Percentiles rank a stretch among this genome's conserved stretches.
phyloP scores from a whole-genome alignment of 305 asterid species.

The Euphrasia arctica region DNA sequence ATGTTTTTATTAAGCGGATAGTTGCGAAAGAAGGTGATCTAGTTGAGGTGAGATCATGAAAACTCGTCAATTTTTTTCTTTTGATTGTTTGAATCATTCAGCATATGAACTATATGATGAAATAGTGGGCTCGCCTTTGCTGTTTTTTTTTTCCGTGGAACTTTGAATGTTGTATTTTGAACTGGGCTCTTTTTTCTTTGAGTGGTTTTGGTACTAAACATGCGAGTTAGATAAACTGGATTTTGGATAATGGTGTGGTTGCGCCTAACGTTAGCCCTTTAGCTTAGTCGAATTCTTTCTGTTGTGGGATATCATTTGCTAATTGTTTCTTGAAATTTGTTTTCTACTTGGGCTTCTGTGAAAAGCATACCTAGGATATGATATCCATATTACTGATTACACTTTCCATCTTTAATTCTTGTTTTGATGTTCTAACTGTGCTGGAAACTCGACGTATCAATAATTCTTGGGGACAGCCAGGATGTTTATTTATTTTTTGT shows the following conservation, averaged over 20 bases:
- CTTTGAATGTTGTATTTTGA: not conserved
- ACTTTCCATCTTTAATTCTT: no score
- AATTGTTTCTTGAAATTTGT: no score
- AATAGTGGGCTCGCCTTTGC: not conserved
- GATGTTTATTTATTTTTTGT: no score
- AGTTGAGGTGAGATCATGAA: slow-evolving; percentile 69
- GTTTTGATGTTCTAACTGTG: no score
- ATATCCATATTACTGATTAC: no score
- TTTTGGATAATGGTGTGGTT: not conserved
- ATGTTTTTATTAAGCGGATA: slow-evolving; percentile 91
- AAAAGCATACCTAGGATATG: no score
- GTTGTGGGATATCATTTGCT: no score
- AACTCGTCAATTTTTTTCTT: not conserved
- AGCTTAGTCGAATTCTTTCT: not conserved
- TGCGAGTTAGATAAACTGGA: slow-evolving; percentile 13
- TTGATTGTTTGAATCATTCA: slow-evolving; percentile 10
- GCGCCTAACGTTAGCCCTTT: not conserved
- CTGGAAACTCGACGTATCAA: no score
- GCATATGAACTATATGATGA: slow-evolving; percentile 1
- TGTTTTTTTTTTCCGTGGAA: not conserved
- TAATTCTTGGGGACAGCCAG: no score
- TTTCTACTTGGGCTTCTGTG: not conserved
- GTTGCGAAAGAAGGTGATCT: slow-evolving; percentile 92
- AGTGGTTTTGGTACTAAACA: not conserved
- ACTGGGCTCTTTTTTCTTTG: not conserved